A percentile compares a stretch with the other conserved stretches of the same genome.
Conservation (phyloP, 2,329 filamentous ascomycete species). For the Phyllosticta paracitricarpa region DNA sequence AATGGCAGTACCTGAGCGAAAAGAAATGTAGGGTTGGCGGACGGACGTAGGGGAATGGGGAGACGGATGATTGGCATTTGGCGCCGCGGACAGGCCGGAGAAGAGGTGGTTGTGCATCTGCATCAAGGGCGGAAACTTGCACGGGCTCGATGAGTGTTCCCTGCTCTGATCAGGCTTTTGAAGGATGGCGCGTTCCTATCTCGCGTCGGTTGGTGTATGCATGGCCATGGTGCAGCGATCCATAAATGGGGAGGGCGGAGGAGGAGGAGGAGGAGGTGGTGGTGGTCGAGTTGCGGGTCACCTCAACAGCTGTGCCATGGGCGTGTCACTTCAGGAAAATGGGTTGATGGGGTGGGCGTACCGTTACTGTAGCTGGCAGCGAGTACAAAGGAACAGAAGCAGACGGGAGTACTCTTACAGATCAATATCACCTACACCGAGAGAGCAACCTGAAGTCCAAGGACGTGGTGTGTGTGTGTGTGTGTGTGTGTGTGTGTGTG, state of each 20-base stretch:
- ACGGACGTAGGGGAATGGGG: slow-evolving; percentile 19
- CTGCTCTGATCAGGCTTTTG: background rate
- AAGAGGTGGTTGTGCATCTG: background rate
- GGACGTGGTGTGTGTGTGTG: too few relatives aligned
- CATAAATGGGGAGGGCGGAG: background rate
- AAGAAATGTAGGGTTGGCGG: slow-evolving; percentile 24
- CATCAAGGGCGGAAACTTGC: background rate
- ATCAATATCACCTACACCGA: too few relatives aligned
- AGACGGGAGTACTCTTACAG: too few relatives aligned
- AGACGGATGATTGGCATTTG: background rate
- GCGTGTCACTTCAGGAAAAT: too few relatives aligned
- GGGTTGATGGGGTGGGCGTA: too few relatives aligned
- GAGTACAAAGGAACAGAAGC: too few relatives aligned
- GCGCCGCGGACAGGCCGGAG: background rate
- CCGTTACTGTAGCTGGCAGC: too few relatives aligned
- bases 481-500: background rate
- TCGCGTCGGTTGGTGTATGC: background rate
- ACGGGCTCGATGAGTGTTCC: background rate
- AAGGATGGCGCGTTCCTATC: background rate
- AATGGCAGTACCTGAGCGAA: background rate
- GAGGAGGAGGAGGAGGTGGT: too few relatives aligned
- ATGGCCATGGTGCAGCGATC: background rate
- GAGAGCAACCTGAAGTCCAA: too few relatives aligned
- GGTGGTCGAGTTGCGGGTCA: too few relatives aligned
- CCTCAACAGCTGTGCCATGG: too few relatives aligned